Evolutionary conservation across 2,329 filamentous ascomycete species (phyloP).

Genomic region (Nothomitra cinnamomea): DNA sequence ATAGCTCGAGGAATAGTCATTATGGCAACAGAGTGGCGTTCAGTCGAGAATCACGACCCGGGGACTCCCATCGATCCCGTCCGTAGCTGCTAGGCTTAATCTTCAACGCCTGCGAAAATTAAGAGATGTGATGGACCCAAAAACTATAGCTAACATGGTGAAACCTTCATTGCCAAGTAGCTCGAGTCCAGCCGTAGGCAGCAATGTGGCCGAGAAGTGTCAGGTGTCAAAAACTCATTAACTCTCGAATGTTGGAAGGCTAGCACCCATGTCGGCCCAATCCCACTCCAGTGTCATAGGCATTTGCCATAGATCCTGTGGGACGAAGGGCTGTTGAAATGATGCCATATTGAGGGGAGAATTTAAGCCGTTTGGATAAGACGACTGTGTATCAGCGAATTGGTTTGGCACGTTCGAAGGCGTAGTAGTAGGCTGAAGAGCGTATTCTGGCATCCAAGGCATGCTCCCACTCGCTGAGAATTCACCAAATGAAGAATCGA

Average conservation of each 20-base stretch:
- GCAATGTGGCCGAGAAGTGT: no score
- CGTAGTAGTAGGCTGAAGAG: background rate
- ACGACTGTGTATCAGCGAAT: background rate
- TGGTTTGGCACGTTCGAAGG: background rate
- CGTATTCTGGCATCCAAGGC: conserved; percentile 2
- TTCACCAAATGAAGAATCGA: background rate
- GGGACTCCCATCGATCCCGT: no score
- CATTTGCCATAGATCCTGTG: conserved; percentile 87
- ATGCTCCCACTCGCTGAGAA: background rate
- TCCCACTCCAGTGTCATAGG: conserved; percentile 94
- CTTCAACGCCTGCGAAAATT: no score
- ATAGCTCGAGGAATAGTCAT: no score
- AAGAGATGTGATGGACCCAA: no score
- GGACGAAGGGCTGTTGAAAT: conserved; percentile 76
- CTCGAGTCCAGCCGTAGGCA: no score
- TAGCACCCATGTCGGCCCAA: conserved; percentile 36
- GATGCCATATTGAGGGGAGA: conserved; percentile 19
- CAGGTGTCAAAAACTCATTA: background rate
- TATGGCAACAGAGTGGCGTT: no score
- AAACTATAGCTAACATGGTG: no score
- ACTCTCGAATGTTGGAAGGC: background rate
- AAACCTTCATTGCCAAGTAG: no score
- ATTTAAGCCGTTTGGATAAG: background rate
- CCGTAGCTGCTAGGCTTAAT: no score
- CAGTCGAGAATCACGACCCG: no score